Percentiles rank a stretch among this genome's conserved stretches.
phyloP scores from a whole-genome alignment of 2,329 filamentous ascomycete species.

The Ophiostoma sp. region DNA sequence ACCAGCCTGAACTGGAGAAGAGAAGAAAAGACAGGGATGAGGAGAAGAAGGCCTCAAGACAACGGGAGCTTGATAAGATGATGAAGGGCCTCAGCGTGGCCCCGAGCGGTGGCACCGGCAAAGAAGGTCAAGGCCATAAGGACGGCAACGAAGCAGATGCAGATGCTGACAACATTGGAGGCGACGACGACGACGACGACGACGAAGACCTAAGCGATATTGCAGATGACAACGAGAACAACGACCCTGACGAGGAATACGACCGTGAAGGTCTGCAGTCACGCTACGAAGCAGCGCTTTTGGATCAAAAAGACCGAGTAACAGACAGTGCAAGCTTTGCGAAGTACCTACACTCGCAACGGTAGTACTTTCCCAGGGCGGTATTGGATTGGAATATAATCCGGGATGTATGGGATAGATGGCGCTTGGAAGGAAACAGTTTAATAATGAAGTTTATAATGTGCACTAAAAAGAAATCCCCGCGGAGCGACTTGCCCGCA shows the following conservation, averaged over 20 bases:
- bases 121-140: conserved; percentile 29
- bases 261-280: conserved; percentile 63
- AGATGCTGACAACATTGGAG: conserved; percentile 36
- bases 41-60: conserved; percentile 63
- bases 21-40: conserved; percentile 70
- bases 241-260: conserved; percentile 54
- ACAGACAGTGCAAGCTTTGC: conserved; percentile 57
- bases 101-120: not conserved
- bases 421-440: not conserved
- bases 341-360: conserved; percentile 51
- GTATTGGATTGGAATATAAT: not conserved
- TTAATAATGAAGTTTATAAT: not conserved
- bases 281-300: conserved; percentile 71
- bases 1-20: conserved; percentile 83
- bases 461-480: not conserved
- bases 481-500: not conserved
- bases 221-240: conserved; percentile 52
- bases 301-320: conserved; percentile 46
- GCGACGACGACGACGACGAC: conserved; percentile 41
- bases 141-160: conserved; percentile 31
- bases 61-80: conserved; percentile 82
- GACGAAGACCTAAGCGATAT: conserved; percentile 39
- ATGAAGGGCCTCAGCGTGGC: conserved; percentile 77
- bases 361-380: not conserved
- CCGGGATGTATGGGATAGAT: not conserved